phyloP scores from a whole-genome alignment of 441 rosid genomes.

The Codiaeum variegatum region DNA sequence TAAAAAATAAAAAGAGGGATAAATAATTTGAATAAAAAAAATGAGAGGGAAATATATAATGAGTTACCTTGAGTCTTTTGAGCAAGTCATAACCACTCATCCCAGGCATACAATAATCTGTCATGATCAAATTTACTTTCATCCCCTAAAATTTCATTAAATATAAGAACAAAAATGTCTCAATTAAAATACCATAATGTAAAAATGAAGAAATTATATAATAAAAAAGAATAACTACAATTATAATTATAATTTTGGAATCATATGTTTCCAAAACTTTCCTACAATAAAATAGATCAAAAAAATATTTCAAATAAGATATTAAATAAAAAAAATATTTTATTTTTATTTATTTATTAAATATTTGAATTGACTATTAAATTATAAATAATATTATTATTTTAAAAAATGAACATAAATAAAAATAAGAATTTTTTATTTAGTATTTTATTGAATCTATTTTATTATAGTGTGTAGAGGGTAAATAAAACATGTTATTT shows the following conservation, averaged over 20 bases:
- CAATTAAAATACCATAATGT: not conserved
- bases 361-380: no score
- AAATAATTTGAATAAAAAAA: no score
- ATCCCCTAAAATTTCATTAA: conserved; percentile 30
- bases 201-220: not conserved
- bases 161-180: conserved; percentile 6
- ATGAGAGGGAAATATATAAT: not conserved
- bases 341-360: no score
- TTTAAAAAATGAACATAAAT: no score
- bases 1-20: no score
- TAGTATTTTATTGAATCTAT: no score
- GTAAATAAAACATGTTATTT: not conserved
- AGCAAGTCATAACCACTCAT: conserved; percentile 83
- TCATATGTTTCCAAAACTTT: not conserved
- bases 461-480: no score
- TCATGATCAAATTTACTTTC: conserved; percentile 62
- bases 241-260: not conserved
- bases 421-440: no score
- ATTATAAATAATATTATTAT: no score
- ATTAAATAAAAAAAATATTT: no score
- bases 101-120: conserved; percentile 88
- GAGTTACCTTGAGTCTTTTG: conserved; percentile 55
- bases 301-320: no score
- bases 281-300: no score
- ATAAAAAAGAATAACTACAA: not conserved